Evolutionary conservation across 2,329 filamentous ascomycete species (phyloP).

Genomic region (Teratosphaeriaceae sp.): DNA sequence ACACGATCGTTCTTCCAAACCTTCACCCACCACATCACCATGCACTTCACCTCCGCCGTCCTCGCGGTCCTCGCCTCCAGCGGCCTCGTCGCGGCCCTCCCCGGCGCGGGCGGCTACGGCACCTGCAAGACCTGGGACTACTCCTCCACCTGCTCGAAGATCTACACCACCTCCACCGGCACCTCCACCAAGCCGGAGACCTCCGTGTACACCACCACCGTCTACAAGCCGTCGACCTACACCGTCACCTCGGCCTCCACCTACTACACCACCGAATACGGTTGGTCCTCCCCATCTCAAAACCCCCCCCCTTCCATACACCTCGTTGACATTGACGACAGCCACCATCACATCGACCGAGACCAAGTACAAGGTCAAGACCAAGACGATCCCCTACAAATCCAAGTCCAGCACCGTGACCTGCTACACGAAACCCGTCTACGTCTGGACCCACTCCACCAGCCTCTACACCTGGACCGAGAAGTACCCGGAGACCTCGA

Average conservation of each 20-base stretch:
- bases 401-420: background rate
- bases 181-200: background rate
- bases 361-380: background rate
- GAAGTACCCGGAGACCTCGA: background rate
- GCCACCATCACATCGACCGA: background rate
- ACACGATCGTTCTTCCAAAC: conserved; percentile 1
- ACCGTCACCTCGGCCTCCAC: background rate
- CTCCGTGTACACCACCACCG: background rate
- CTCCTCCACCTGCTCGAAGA: conserved; percentile 1
- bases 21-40: background rate
- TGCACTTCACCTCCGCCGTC: background rate
- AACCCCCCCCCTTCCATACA: too few species aligned
- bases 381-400: conserved; percentile 3
- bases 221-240: conserved; percentile 2
- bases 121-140: background rate
- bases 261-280: background rate
- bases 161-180: conserved; percentile 1
- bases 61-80: background rate
- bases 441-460: background rate
- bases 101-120: background rate
- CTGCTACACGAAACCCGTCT: conserved; percentile 5
- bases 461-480: background rate
- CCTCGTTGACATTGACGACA: background rate
- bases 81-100: conserved; percentile 1
- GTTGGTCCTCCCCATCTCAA: too few species aligned